Evolutionary conservation across 176 grass and related monocot genomes (phyloP), one percentile per base, ranked within the genome.

Genomic region (Carex kokanica): DNA sequence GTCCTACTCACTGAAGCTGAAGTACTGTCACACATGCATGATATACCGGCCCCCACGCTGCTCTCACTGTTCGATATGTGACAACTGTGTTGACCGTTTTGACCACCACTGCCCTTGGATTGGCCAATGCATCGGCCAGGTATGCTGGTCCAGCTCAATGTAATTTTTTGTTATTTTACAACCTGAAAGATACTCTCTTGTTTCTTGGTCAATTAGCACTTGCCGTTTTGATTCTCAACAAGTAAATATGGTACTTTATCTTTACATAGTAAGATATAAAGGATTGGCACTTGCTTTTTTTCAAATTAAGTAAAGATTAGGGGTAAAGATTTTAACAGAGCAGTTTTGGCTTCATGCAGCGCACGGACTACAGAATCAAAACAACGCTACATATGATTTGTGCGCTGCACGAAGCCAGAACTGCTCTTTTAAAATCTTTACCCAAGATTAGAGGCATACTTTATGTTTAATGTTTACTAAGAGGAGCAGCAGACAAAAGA

Each of bases 31-130:
- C 5, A 97, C 94, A 52, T 97, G 94, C 85, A 94, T 97, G 94
- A 83, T 97, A 61, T 97, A 89, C 77, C 90, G 90, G 10, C 90
- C 91, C 79, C 90, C 94, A 67, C 88, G 94, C 49, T 97, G 94
- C 41, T 92, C 89, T 8, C 94, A 97, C 64, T 97, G 94, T 81
- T 94, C 94, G 0, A 89, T 97, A 79, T 97, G 94, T 78, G 87
- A 97, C 67, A 97, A 97, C 79, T 97, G 94, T 1, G 94, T 97
- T 64, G 94, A 97, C 81, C 94, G 91, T 34, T 97, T 97, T 81
- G 94, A 97, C 63, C 94, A 97, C 84, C 94, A 97, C 79, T 97
- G 94, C 77, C 94, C 94, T 17, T 97, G 94, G 94, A 91, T 97
- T 86, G 94, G 94, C 62, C 94, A 94, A 85, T 97, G 94, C 86